A percentile compares a stretch with the other conserved stretches of the same genome.
Conservation (phyloP, 2,329 filamentous ascomycete species). For the Colletotrichum camelliae region DNA sequence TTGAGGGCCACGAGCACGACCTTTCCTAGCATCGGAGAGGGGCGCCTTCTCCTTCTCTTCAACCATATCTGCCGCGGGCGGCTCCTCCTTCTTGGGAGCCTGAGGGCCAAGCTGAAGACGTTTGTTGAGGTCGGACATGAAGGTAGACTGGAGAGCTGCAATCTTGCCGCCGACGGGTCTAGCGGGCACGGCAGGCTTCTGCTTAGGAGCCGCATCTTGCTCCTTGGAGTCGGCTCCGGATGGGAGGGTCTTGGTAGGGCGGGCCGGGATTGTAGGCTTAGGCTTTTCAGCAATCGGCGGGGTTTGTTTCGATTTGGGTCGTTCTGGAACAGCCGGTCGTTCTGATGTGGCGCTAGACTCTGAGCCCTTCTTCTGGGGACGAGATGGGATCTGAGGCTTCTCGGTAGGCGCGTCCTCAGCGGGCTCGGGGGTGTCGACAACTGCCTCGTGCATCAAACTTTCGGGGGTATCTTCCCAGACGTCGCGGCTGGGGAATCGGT, state of each 20-base stretch:
- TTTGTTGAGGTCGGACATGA: conserved; percentile 92
- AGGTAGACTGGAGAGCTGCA: conserved; percentile 86
- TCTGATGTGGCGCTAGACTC: conserved; percentile 32
- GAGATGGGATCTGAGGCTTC: conserved; percentile 68
- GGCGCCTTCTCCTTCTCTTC: conserved; percentile 66
- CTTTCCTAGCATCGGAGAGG: conserved; percentile 88
- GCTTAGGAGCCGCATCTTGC: conserved; percentile 58
- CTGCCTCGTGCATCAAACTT: conserved; percentile 79
- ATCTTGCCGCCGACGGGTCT: conserved; percentile 86
- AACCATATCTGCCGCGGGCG: conserved; percentile 7
- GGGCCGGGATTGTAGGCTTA: conserved; percentile 66
- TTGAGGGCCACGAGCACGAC: conserved; percentile 85
- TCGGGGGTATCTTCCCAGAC: conserved; percentile 95
- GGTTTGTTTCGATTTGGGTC: conserved; percentile 58
- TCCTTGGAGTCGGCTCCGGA: conserved; percentile 49
- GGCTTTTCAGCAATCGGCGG: conserved; percentile 55
- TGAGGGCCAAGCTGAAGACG: conserved; percentile 87
- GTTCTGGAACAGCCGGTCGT: conserved; percentile 54
- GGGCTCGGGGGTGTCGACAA: conserved; percentile 61
- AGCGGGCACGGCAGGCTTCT: conserved; percentile 84
- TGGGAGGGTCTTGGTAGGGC: conserved; percentile 58
- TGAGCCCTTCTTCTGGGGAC: conserved; percentile 51
- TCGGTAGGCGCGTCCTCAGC: conserved; percentile 44
- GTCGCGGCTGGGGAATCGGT: conserved; percentile 88
- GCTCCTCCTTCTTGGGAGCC: conserved; percentile 58